These are phyloP conservation scores for Colletotrichum sp. DNA, from an alignment of 2,329 filamentous ascomycete genomes.

Conservation along the genomic window DNA sequence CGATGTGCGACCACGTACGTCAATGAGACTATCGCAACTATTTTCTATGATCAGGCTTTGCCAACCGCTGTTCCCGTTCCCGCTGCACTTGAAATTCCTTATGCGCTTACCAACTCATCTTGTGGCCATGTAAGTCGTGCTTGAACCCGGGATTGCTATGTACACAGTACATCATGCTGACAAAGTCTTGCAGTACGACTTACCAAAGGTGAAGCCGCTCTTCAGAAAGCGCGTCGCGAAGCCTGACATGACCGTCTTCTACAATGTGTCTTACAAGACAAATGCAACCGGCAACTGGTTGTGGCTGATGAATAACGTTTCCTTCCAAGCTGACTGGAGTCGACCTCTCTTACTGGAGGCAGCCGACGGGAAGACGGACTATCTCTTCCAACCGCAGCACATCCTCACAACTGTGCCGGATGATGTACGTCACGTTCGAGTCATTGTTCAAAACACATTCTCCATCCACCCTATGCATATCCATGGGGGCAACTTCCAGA, in stretches of 20 bases:
- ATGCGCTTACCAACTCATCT: not conserved
- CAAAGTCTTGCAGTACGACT: not conserved
- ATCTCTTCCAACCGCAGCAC: constrained; percentile 7
- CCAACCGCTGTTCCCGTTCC: not conserved
- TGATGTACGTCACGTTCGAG: constrained; percentile 46
- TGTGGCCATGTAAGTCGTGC: constrained; percentile 2
- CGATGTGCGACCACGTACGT: not conserved
- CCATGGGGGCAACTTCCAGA: constrained; percentile 65
- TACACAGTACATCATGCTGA: not conserved
- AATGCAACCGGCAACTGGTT: constrained; percentile 5
- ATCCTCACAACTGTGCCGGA: constrained; percentile 6
- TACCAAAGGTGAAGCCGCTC: not conserved
- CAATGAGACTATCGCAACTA: not conserved
- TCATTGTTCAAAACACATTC: constrained; percentile 64
- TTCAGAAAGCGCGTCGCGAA: constrained; percentile 5
- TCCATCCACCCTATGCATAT: constrained; percentile 68
- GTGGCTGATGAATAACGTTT: constrained; percentile 10
- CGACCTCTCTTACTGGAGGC: constrained; percentile 11
- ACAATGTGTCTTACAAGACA: not conserved
- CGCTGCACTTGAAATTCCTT: not conserved
- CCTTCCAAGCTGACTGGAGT: constrained; percentile 12
- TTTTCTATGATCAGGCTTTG: not conserved
- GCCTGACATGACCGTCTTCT: not conserved
- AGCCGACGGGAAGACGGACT: not conserved
- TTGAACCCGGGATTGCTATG: rapidly evolving